Conservation (phyloP, 2,329 filamentous ascomycete species). For the Grosmannia clavigera region DNA sequence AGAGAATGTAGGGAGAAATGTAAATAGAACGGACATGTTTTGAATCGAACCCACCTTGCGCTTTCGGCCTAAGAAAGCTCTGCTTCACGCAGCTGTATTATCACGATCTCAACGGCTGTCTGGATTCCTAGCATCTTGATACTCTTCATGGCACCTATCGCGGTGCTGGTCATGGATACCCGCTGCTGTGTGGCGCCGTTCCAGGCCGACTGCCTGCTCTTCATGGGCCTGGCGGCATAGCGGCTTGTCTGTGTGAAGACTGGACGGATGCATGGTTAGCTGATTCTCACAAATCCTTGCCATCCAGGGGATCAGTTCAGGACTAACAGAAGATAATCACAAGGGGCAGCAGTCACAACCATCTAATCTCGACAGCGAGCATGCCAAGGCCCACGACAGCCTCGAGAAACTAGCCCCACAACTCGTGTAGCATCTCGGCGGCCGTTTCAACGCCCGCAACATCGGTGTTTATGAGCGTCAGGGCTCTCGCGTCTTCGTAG, state of each 20-base stretch:
- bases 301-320: neutral
- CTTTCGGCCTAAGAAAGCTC: conserved; percentile 22
- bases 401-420: conserved; percentile 29
- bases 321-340: conserved; percentile 27
- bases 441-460: conserved; percentile 20
- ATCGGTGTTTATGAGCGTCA: conserved; percentile 29
- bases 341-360: conserved; percentile 28
- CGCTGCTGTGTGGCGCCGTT: conserved; percentile 27
- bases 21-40: no score
- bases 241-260: conserved; percentile 29
- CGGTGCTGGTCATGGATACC: conserved; percentile 21
- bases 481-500: conserved; percentile 20
- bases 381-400: conserved; percentile 26
- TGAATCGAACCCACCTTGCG: conserved; percentile 22
- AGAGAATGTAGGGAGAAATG: no score
- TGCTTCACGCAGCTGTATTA: conserved; percentile 16
- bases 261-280: conserved; percentile 8
- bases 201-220: conserved; percentile 24
- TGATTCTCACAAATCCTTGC: neutral
- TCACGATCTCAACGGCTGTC: conserved; percentile 11
- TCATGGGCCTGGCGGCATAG: conserved; percentile 25
- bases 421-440: conserved; percentile 27
- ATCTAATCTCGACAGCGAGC: conserved; percentile 26
- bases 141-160: conserved; percentile 24
- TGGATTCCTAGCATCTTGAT: conserved; percentile 28